Evolutionary conservation across 371 early-diverging fungal genomes (phyloP), one percentile per base, ranked within the genome.

Genomic region (Lichtheimia corymbifera): DNA sequence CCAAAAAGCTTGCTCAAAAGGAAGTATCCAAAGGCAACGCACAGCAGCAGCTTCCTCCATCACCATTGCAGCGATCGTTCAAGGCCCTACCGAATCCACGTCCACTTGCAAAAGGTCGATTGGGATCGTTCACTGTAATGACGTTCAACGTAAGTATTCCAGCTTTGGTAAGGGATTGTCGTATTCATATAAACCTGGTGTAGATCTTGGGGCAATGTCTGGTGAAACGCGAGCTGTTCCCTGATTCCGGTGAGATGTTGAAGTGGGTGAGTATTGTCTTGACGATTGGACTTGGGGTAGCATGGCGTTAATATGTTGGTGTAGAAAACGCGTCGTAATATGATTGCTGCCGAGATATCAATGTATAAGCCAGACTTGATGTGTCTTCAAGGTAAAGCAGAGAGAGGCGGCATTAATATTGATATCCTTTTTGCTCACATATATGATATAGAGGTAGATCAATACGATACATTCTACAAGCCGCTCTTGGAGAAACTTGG

Each of bases 141-240:
- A 64, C 72, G 0, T 77, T 70, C 42, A 77, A 77, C 55, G 77
- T 77, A 73, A 66, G 50, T 45, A 47, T 14, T 53, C 4, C 7
- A 13, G 13, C 25, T 12, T 7, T 42, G 28, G 6, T 2, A 18
- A 17, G 30, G 5, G 20, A 27, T 53, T 5, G 12, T 9, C 27
- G 41, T 12, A 12, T 27, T 35, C 41, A 52, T 45, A 24, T 41
- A 22, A 30, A 55, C 7, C 18, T 18, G 15, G 47, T n/a, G 15
- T 58, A 84, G 84, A 66, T 85, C 20, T 62, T 85, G 50, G 85
- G 80, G 3, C 85, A 85, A 61, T 69, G 70, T 12, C 58, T 85
- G 22, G 73, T 85, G 18, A 83, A 82, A 25, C 71, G 85, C 6
- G 76, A 83, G 45, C 59, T 83, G 63, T 85, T 85, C 60, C 83